Conservation (phyloP, 75 land plant genomes). For the Pinus albicaulis region DNA sequence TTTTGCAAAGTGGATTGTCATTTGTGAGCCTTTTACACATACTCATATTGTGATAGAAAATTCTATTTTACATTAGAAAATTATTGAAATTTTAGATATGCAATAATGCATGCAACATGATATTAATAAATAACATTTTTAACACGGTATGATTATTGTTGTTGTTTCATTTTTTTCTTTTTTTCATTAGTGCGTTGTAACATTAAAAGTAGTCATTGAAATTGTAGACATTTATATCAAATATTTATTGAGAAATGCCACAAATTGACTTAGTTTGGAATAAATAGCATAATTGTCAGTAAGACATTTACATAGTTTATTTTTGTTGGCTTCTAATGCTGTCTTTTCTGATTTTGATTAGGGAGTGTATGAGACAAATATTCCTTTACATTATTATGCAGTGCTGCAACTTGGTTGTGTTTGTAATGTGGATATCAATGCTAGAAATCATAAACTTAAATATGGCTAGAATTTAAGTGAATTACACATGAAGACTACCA, state of each 20-base stretch:
- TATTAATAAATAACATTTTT: too few relatives aligned
- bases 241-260: neutral
- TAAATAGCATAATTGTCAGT: neutral
- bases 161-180: too few relatives aligned
- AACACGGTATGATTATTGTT: too few relatives aligned
- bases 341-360: constrained; percentile 10
- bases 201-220: neutral
- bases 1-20: too few relatives aligned
- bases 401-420: constrained; percentile 93
- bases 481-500: constrained; percentile 91
- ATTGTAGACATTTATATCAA: neutral
- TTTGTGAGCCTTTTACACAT: too few relatives aligned
- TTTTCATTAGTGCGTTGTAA: too few relatives aligned
- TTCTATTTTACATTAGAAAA: too few relatives aligned
- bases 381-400: constrained; percentile 61
- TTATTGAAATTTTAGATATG: neutral
- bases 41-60: too few relatives aligned
- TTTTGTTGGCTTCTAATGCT: neutral
- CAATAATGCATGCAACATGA: too few relatives aligned
- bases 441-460: constrained; percentile 42
- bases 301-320: neutral
- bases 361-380: constrained; percentile 97
- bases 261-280: neutral
- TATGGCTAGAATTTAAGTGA: constrained; percentile 82
- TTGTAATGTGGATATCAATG: constrained; percentile 73